A percentile compares a stretch with the other conserved stretches of the same genome.
phyloP scores from a whole-genome alignment of 768 basidiomycete genomes.

The Xerocomellus chrysenteron region DNA sequence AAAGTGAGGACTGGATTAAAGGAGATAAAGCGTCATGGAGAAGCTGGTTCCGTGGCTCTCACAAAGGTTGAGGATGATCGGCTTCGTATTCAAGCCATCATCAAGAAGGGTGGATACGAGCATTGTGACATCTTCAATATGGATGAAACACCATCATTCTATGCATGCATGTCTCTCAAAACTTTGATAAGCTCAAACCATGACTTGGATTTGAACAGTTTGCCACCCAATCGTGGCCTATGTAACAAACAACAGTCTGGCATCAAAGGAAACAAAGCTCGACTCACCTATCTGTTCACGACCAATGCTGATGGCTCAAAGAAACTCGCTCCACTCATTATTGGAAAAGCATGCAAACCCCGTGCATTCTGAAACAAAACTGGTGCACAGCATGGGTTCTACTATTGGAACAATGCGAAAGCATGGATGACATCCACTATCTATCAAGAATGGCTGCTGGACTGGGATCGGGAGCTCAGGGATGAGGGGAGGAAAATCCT shows the following conservation, averaged over 20 bases:
- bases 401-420: neutral
- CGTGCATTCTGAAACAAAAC: neutral
- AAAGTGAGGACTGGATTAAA: neutral
- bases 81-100: constrained; percentile 25
- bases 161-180: constrained; percentile 21
- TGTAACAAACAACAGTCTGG: neutral
- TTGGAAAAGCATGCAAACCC: constrained; percentile 28
- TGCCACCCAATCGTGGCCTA: constrained; percentile 3
- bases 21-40: neutral
- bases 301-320: constrained; percentile 35
- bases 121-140: constrained; percentile 36
- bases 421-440: neutral
- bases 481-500: too few relatives aligned
- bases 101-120: constrained; percentile 27
- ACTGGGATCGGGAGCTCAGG: neutral
- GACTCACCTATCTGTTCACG: constrained; percentile 4
- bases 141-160: constrained; percentile 38
- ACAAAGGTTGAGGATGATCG: constrained; percentile 27
- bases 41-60: neutral
- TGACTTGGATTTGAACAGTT: neutral
- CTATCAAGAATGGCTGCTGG: constrained; percentile 6
- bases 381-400: too few relatives aligned
- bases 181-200: neutral
- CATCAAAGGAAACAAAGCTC: neutral
- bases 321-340: constrained; percentile 30